Base-by-base conservation (phyloP, 2,329 filamentous ascomycete genomes). In the Cladosporium sp. region DNA sequence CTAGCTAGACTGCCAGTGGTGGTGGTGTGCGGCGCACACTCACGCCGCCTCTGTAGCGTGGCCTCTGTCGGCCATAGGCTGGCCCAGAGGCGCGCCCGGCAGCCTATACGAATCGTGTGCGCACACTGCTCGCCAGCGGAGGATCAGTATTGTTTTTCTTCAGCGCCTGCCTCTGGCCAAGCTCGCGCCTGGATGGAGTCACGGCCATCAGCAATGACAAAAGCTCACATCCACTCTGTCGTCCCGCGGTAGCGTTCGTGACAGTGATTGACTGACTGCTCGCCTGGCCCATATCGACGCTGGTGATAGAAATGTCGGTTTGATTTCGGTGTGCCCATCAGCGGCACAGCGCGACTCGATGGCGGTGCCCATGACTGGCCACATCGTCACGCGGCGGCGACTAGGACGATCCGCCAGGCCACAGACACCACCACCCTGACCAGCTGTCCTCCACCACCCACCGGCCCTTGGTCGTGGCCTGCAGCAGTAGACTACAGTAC, bases 101-200 rank as follows among this genome's bases (percentile, higher is more conserved):
- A 67, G 62, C 62, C 65, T 66, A 67, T 64, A 63, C 65, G 55
- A 38, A 36, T 32, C 30, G 38, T 36, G 60, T 47, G 21, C 44
- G 49, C 44, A 59, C 26, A 18, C 52, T 34, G 52, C 26, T 32
- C 30, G 32, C 52, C 52, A n/a, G 30, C 49, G 51, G 21, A 58
- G 65, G 47, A 61, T 61, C 38, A 44, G 6, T n/a, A n/a, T n/a
- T n/a, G 38, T 15, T 26, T 26, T 12, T 47, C 52, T 41, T 47
- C 57, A 44, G 36, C 57, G 57, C 57, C 30, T 55, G 52, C 30
- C 52, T 32, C 18, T 34, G 52, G 24, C 30, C 41, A 47, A 21
- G 41, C 41, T 47, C 41, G 41, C 41, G 41, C n/a, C 41, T 47
- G 41, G 41, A 47, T 12, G 41, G 8, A 21, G 41, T 47, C 52